phyloP scores from a whole-genome alignment of 306 rosid species.

The Quercus wislizeni region DNA sequence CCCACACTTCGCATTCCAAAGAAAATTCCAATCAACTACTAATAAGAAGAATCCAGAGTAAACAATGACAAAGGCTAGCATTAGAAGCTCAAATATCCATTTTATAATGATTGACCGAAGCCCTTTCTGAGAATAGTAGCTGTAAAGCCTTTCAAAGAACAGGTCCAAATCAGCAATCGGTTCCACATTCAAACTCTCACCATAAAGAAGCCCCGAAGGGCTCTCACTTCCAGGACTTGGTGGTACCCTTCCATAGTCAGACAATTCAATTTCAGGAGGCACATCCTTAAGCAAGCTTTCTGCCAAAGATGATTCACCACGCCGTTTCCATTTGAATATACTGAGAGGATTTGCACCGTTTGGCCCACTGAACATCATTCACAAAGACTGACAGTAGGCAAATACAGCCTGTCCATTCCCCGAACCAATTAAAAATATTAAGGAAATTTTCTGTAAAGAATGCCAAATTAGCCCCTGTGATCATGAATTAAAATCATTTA shows the following conservation, averaged over 20 bases:
- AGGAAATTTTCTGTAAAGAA: constrained; percentile 28
- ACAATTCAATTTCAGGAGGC: constrained; percentile 72
- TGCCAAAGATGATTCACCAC: constrained; percentile 55
- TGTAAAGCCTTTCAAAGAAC: constrained; percentile 87
- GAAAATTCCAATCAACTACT: constrained; percentile 92
- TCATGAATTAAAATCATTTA: background rate
- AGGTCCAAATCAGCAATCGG: constrained; percentile 92
- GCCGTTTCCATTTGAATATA: constrained; percentile 57
- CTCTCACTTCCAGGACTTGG: constrained; percentile 80
- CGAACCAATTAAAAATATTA: constrained; percentile 30
- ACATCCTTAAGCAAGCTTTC: constrained; percentile 54
- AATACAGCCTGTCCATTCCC: constrained; percentile 70
- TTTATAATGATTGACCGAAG: constrained; percentile 85
- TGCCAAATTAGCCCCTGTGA: constrained; percentile 21
- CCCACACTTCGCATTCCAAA: constrained; percentile 92
- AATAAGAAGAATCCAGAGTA: constrained; percentile 86
- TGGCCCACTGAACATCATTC: constrained; percentile 79
- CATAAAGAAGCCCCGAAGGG: constrained; percentile 81
- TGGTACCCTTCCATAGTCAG: constrained; percentile 55
- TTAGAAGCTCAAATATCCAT: constrained; percentile 91
- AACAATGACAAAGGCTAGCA: constrained; percentile 81
- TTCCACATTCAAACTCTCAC: constrained; percentile 68
- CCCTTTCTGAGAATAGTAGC: constrained; percentile 90
- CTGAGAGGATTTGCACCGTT: constrained; percentile 36
- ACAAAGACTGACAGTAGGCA: constrained; percentile 47